These are phyloP conservation scores for Clarkia xantiana DNA, from an alignment of 345 rosid species.

Conservation along the genomic window DNA sequence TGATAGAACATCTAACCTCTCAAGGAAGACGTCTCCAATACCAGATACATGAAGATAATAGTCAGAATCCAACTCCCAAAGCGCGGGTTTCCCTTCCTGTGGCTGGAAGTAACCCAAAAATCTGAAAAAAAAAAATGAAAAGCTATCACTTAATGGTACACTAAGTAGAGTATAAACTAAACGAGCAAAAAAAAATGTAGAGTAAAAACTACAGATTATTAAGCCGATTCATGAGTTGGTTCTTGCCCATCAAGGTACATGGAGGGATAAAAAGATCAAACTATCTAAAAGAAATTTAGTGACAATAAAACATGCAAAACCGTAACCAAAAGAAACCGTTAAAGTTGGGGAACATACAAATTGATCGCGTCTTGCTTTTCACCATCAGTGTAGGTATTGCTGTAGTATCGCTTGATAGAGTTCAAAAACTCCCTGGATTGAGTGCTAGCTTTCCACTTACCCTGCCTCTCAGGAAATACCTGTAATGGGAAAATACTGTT, in stretches of 20 bases:
- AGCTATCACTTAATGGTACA: too few relatives aligned
- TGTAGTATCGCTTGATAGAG: constrained; percentile 92
- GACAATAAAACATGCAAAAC: too few relatives aligned
- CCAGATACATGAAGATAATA: constrained; percentile 94
- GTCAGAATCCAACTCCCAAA: constrained; percentile 98
- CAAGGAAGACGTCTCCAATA: constrained; percentile 65
- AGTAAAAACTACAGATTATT: not conserved
- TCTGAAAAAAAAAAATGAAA: constrained; percentile 21
- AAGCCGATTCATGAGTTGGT: not conserved
- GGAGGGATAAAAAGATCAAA: too few relatives aligned
- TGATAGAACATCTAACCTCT: constrained; percentile 24
- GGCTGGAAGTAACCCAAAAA: constrained; percentile 93
- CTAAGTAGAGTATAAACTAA: too few relatives aligned
- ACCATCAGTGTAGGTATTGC: constrained; percentile 91
- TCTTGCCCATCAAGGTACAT: not conserved
- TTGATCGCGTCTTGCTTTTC: constrained; percentile 99
- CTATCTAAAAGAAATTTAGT: too few relatives aligned
- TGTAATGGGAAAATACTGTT: constrained; percentile 13
- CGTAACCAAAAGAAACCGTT: not conserved
- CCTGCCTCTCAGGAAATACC: constrained; percentile 98
- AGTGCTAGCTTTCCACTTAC: constrained; percentile 97
- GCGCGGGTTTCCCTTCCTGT: constrained; percentile 92
- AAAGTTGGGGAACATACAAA: constrained; percentile 34
- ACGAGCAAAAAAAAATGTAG: too few relatives aligned
- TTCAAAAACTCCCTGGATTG: constrained; percentile 93